A percentile compares a stretch with the other conserved stretches of the same genome.
Conservation (phyloP, 352 stramenopile genomes). For the Globisporangium solare region DNA sequence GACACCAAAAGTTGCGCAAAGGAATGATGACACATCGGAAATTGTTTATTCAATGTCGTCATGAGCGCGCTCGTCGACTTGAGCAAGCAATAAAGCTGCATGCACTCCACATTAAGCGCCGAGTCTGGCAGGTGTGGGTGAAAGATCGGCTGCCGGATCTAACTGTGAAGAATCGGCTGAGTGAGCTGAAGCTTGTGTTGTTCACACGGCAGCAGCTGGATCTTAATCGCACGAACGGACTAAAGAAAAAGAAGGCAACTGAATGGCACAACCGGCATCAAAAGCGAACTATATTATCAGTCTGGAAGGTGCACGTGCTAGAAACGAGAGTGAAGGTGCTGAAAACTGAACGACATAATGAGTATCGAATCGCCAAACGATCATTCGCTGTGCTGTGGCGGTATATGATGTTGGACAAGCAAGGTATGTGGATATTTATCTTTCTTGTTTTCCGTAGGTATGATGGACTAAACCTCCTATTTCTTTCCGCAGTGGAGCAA, state of each 20-base stretch:
- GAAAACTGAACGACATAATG: neutral
- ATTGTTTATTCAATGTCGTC: slow-evolving; percentile 6
- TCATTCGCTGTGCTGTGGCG: neutral
- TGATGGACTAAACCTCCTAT: neutral
- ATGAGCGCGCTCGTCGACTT: neutral
- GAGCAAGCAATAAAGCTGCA: neutral
- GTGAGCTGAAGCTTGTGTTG: slow-evolving; percentile 9
- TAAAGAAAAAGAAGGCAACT: slow-evolving; percentile 11
- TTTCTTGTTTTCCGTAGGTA: neutral
- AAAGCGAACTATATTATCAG: neutral
- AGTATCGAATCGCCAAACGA: neutral
- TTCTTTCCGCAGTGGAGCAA: slow-evolving; percentile 7
- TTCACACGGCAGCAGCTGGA: slow-evolving; percentile 6
- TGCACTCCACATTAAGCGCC: slow-evolving; percentile 1
- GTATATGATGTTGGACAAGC: slow-evolving; percentile 3
- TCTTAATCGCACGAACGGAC: neutral
- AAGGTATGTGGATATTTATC: slow-evolving; percentile 8
- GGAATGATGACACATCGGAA: slow-evolving; percentile 14
- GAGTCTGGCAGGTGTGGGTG: slow-evolving; percentile 8
- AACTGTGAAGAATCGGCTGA: slow-evolving; percentile 6
- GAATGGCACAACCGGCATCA: slow-evolving; percentile 2
- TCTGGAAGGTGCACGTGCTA: slow-evolving; percentile 1
- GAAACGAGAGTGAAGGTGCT: neutral
- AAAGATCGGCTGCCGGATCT: slow-evolving; percentile 4
- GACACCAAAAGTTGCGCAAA: slow-evolving; percentile 22